A percentile compares a stretch with the other conserved stretches of the same genome.
phyloP scores from a whole-genome alignment of 2,329 filamentous ascomycete genomes.

The Xylaria sp. region DNA sequence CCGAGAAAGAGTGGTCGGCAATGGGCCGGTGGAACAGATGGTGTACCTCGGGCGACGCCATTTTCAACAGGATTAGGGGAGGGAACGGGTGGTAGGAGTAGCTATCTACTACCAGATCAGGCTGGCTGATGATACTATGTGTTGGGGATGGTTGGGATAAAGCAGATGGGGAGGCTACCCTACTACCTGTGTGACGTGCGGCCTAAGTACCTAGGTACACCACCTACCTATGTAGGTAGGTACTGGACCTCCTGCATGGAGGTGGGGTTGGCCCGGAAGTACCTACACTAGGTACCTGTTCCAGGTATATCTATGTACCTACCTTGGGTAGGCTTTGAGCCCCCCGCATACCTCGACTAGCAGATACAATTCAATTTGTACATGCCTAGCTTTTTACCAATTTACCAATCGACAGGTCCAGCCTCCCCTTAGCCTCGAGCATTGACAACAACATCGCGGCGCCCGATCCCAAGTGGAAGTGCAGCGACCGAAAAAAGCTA shows the following conservation, averaged over 20 bases:
- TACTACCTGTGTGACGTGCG: constrained; percentile 5
- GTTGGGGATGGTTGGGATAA: background rate
- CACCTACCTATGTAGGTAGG: too few species aligned
- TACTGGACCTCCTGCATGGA: too few species aligned
- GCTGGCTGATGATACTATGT: background rate
- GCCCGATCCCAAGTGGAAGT: background rate
- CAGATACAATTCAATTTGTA: background rate
- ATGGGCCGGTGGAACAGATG: constrained; percentile 97
- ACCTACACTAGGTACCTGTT: too few species aligned
- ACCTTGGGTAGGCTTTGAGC: background rate
- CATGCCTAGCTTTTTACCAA: background rate
- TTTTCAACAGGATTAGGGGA: constrained; percentile 44
- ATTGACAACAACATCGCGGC: background rate
- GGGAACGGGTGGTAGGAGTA: constrained; percentile 76
- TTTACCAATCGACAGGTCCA: background rate
- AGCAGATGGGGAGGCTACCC: background rate
- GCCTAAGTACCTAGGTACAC: too few species aligned
- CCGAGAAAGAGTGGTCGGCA: constrained; percentile 96
- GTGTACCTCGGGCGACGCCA: constrained; percentile 89
- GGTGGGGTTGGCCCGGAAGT: too few species aligned
- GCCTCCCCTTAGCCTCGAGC: background rate
- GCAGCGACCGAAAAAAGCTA: background rate
- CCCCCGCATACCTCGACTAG: constrained; percentile 1
- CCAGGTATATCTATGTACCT: background rate
- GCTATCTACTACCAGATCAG: constrained; percentile 90